Evolutionary conservation across 768 basidiomycete species (phyloP).

Genomic region (Psilocybe cubensis): DNA sequence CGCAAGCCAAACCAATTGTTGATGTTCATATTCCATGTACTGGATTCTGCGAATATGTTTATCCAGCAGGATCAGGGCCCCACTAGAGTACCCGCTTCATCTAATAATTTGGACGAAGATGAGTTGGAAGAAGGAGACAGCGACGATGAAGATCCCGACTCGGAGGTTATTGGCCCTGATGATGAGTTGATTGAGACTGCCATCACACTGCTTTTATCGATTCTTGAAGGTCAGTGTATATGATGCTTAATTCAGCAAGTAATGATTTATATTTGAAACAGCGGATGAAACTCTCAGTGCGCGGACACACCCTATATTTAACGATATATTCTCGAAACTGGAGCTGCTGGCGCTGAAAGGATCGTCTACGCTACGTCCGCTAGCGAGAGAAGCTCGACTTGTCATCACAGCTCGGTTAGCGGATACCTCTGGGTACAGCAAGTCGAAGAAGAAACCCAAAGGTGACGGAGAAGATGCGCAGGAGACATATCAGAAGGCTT

Average conservation of each 20-base stretch:
- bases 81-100: neutral
- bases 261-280: conserved; percentile 16
- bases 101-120: conserved; percentile 36
- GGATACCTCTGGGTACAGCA: conserved; percentile 43
- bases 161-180: conserved; percentile 43
- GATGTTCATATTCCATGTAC: conserved; percentile 80
- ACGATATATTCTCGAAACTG: conserved; percentile 71
- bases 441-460: conserved; percentile 22
- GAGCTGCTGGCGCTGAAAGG: conserved; percentile 55
- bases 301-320: conserved; percentile 61
- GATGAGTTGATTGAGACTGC: conserved; percentile 78
- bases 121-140: conserved; percentile 54
- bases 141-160: conserved; percentile 56
- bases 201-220: conserved; percentile 78
- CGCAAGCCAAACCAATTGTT: conserved; percentile 73
- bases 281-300: conserved; percentile 66
- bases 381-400: conserved; percentile 80
- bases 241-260: neutral
- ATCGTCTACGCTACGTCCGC: conserved; percentile 50
- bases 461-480: conserved; percentile 48
- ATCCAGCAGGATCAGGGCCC: conserved; percentile 20
- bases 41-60: conserved; percentile 46
- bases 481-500: conserved; percentile 82
- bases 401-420: conserved; percentile 84
- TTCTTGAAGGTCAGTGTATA: conserved; percentile 73